These are phyloP conservation scores for Nakaseomyces bracarensis DNA, from an alignment of 1,139 yeast genomes.

Conservation along the genomic window DNA sequence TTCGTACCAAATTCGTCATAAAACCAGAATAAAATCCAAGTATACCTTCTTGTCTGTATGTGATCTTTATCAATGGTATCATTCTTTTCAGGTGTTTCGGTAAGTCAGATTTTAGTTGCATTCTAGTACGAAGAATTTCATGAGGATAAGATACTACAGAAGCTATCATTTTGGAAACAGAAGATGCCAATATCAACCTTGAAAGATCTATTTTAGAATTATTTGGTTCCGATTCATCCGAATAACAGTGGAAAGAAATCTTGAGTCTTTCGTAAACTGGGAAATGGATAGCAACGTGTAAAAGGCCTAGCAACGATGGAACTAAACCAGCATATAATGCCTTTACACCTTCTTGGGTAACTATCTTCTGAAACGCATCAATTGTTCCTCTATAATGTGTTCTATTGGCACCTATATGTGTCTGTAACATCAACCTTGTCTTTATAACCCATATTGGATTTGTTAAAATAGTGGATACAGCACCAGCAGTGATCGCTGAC, in stretches of 20 bases:
- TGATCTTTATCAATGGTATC: constrained; percentile 41
- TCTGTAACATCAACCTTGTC: constrained; percentile 87
- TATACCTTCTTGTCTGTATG: constrained; percentile 65
- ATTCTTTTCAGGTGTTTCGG: constrained; percentile 31
- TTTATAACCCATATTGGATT: constrained; percentile 72
- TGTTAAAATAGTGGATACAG: constrained; percentile 75
- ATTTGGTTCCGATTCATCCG: constrained; percentile 9
- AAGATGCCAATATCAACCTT: constrained; percentile 62
- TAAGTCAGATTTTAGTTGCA: constrained; percentile 47
- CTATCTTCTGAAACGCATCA: constrained; percentile 79
- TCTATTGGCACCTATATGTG: constrained; percentile 29
- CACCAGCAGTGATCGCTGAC: constrained; percentile 86
- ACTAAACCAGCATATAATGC: constrained; percentile 89
- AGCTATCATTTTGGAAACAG: constrained; percentile 81
- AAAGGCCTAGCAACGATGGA: constrained; percentile 82
- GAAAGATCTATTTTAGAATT: constrained; percentile 28
- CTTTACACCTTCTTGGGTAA: constrained; percentile 62
- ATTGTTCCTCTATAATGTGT: constrained; percentile 63
- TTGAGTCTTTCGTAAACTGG: constrained; percentile 89
- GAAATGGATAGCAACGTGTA: constrained; percentile 94
- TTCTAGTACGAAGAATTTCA: constrained; percentile 85
- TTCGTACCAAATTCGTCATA: constrained; percentile 73
- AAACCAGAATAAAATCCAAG: constrained; percentile 87
- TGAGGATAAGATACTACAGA: constrained; percentile 90
- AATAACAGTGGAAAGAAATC: constrained; percentile 35